These are phyloP conservation scores for Lactarius evosmus DNA, from an alignment of 768 basidiomycete genomes.

Conservation along the genomic window DNA sequence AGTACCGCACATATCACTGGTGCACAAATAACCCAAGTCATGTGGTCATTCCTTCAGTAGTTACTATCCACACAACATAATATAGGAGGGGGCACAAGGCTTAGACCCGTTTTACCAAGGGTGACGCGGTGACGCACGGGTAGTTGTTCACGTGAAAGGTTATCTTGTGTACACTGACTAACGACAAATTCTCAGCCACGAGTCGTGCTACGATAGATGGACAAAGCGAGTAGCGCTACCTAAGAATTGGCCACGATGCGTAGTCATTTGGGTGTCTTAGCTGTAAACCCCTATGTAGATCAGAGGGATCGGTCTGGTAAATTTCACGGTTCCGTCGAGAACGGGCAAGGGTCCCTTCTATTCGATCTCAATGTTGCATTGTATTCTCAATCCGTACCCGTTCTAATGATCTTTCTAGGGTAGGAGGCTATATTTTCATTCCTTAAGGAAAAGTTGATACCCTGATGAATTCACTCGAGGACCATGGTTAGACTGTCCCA, in stretches of 20 bases:
- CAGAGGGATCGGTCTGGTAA: slow-evolving; percentile 4
- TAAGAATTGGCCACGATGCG: background rate
- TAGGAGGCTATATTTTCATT: background rate
- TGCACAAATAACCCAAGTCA: too few species aligned
- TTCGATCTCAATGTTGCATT: slow-evolving; percentile 5
- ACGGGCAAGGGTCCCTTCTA: background rate
- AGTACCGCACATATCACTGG: too few species aligned
- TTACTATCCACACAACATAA: background rate
- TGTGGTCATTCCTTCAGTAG: background rate
- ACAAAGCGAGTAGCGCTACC: background rate
- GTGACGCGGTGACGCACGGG: background rate
- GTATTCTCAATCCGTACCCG: background rate
- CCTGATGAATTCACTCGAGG: background rate
- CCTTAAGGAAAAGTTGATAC: slow-evolving; percentile 3
- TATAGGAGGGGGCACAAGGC: background rate
- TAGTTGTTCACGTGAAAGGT: slow-evolving; percentile 29
- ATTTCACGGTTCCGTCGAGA: background rate
- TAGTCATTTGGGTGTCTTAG: background rate
- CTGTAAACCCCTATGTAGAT: background rate
- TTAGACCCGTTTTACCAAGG: background rate
- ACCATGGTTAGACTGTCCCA: background rate
- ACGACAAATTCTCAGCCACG: slow-evolving; percentile 61
- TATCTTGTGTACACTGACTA: slow-evolving; percentile 56
- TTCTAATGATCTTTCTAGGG: background rate
- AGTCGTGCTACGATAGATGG: slow-evolving; percentile 41